A percentile compares a stretch with the other conserved stretches of the same genome.
Evolutionary conservation across 2,329 filamentous ascomycete species (phyloP).

Genomic region (Aspergillus brasiliensis): DNA sequence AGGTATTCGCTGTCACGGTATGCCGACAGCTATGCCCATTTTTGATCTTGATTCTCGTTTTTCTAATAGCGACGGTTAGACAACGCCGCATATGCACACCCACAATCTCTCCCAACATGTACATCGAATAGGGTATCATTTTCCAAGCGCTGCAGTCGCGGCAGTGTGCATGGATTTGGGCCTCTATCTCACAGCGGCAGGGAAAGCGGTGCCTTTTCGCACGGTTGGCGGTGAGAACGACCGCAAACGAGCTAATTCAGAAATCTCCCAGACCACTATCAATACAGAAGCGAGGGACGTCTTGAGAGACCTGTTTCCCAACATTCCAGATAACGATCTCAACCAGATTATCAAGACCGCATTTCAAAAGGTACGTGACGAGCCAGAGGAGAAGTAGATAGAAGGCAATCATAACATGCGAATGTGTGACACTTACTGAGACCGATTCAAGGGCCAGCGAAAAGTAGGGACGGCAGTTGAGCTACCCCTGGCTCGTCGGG

Average conservation of each 20-base stretch:
- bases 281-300: constrained; percentile 61
- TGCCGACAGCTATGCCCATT: constrained; percentile 30
- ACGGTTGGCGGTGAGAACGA: constrained; percentile 28
- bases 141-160: constrained; percentile 61
- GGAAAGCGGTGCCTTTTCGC: constrained; percentile 48
- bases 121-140: constrained; percentile 64
- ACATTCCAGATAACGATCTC: constrained; percentile 61
- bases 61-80: constrained; percentile 38
- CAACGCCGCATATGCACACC: constrained; percentile 52
- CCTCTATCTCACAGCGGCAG: constrained; percentile 49
- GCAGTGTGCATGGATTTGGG: constrained; percentile 55
- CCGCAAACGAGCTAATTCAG: constrained; percentile 29
- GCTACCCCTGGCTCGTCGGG: constrained; percentile 57
- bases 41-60: constrained; percentile 3
- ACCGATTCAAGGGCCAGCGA: constrained; percentile 49
- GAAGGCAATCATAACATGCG: background rate
- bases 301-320: constrained; percentile 64
- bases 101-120: constrained; percentile 62
- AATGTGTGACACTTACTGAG: constrained; percentile 21
- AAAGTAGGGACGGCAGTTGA: constrained; percentile 61
- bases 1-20: constrained; percentile 64
- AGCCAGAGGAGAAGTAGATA: background rate
- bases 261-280: constrained; percentile 48
- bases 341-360: constrained; percentile 61
- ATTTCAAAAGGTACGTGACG: constrained; percentile 56